A percentile compares a stretch with the other conserved stretches of the same genome.
Conservation (phyloP, 441 rosid species). For the Codiaeum variegatum region DNA sequence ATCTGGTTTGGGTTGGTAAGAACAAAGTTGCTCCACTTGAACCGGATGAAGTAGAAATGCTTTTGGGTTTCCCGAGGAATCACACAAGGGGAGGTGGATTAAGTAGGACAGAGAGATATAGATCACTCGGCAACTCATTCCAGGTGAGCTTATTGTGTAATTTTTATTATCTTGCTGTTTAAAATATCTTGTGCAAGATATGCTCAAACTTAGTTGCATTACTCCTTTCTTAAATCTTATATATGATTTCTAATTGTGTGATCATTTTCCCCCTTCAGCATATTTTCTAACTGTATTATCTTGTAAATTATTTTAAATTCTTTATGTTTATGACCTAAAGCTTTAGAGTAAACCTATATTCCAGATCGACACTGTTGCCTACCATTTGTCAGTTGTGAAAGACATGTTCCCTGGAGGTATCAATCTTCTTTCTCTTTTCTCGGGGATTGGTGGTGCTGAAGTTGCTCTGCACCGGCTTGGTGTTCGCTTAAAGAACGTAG, state of each 20-base stretch:
- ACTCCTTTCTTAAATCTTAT: neutral
- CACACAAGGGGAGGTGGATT: constrained; percentile 92
- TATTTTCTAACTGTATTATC: neutral
- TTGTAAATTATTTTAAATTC: neutral
- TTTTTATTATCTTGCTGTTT: neutral
- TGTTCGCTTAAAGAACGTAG: constrained; percentile 58
- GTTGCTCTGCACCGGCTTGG: constrained; percentile 85
- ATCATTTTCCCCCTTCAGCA: neutral
- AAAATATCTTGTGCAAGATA: neutral
- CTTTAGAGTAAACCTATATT: constrained; percentile 13
- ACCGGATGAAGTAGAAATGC: constrained; percentile 82
- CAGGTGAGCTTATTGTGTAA: constrained; percentile 41
- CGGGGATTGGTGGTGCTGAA: constrained; percentile 95
- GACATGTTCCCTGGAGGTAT: constrained; percentile 61
- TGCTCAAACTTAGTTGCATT: neutral
- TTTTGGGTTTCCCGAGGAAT: constrained; percentile 80
- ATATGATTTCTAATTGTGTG: neutral
- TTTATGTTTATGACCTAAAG: neutral
- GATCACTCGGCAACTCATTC: constrained; percentile 87
- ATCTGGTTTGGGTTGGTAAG: constrained; percentile 87
- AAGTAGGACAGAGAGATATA: constrained; percentile 68
- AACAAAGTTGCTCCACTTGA: constrained; percentile 86
- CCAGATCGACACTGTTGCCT: constrained; percentile 91
- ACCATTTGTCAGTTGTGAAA: constrained; percentile 71
- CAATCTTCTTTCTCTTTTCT: constrained; percentile 76